Conservation (phyloP, 2,329 filamentous ascomycete species). For the Arthrobotrys megalospora region DNA sequence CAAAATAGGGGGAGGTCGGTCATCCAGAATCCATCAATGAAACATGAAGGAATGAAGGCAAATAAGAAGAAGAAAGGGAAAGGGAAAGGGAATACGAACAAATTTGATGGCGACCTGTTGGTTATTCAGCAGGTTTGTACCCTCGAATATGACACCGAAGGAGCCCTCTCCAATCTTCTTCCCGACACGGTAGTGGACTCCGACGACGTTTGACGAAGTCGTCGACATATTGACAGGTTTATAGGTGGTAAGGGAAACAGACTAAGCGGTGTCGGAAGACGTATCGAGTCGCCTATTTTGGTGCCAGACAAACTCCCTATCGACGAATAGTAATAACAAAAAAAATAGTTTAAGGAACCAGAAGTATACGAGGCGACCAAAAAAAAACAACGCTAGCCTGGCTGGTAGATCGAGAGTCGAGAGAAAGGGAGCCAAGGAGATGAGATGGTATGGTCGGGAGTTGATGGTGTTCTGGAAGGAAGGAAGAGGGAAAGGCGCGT, state of each 20-base stretch:
- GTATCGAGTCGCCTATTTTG: slow-evolving; percentile 57
- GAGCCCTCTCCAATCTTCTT: slow-evolving; percentile 99
- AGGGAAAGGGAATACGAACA: slow-evolving; percentile 73
- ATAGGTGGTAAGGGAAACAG: slow-evolving; percentile 75
- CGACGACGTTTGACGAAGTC: slow-evolving; percentile 91
- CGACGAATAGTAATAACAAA: slow-evolving; percentile 8
- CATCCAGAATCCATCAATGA: background rate
- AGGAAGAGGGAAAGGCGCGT: slow-evolving; percentile 44
- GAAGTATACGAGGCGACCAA: background rate
- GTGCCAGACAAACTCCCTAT: slow-evolving; percentile 49
- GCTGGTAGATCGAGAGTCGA: slow-evolving; percentile 32
- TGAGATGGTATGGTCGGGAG: slow-evolving; percentile 11
- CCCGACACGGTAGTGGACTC: slow-evolving; percentile 97
- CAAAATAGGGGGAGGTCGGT: background rate
- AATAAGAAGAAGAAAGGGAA: slow-evolving; percentile 24
- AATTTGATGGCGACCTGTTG: slow-evolving; percentile 99
- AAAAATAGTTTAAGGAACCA: slow-evolving; percentile 5
- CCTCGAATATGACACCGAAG: slow-evolving; percentile 98
- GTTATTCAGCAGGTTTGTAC: slow-evolving; percentile 98
- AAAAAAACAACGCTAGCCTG: slow-evolving; percentile 24
- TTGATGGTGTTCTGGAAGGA: slow-evolving; percentile 28
- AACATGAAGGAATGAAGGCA: background rate
- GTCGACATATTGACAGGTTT: slow-evolving; percentile 70
- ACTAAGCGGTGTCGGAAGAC: slow-evolving; percentile 51
- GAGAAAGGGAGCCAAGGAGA: slow-evolving; percentile 51